Evolutionary conservation across 164 flowering plant genomes (phyloP), one percentile per base, ranked within the genome.

Genomic region (Amborella trichopoda): DNA sequence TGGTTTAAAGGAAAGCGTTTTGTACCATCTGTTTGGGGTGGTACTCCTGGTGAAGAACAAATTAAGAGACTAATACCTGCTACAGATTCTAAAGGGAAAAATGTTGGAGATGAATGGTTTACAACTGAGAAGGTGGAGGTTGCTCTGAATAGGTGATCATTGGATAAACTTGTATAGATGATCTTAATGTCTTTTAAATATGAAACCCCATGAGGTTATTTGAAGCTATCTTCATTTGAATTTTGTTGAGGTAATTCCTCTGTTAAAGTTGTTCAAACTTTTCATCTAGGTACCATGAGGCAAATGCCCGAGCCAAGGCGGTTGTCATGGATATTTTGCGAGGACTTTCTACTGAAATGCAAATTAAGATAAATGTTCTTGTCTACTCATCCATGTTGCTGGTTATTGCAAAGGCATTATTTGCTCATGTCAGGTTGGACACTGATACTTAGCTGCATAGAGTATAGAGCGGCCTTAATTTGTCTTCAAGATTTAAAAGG

Each of bases 1-100:
- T 91, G 99, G 99, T 91, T 91, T 50, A 91, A 82, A 54, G 99
- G 99, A 52, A 91, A 68, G 56, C 81, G 85, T 40, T 83, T 91
- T 76, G 40, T 62, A 20, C 93, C 96, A 30, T 18, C 77, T 55
- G 76, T 81, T 23, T 78, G 93, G 90, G 94, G 77, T 40, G 84
- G 78, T 26, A 78, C 93, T 23, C 76, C 80, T 45, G 95, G 96
- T 39, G 96, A 91, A 68, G 75, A 73, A 62, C 90, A 91, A 69
- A 91, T 86, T 55, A 87, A 80, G 50, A 80, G 75, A 57, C 93
- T 91, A 44, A 78, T 48, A 58, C 82, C 81, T 50, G 94, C 99
- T 47, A 24, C 74, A 26, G 96, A 91, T 76, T 81, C 95, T 20
- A 91, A 78, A 63, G 96, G 96, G 48, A 84, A 67, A 77, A 91